Base-by-base conservation (phyloP, 179 eudicot species). In the Heliamphora pulchella region DNA sequence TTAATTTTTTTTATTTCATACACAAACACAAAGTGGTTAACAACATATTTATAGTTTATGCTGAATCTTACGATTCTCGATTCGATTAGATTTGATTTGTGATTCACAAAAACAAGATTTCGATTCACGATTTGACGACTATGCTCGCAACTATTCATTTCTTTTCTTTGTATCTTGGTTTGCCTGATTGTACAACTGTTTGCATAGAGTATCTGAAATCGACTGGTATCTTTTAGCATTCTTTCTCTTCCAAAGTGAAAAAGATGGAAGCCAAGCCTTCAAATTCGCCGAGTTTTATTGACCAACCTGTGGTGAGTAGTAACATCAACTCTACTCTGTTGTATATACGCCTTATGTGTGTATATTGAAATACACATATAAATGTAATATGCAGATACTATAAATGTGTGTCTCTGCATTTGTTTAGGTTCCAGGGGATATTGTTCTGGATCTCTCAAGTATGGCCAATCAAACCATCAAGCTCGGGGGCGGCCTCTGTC, bases 401-500 rank as follows among this genome's bases (percentile, higher is more conserved):
- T n/a, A 59, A 65, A 58, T 47, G 10, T 64, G 53, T 71, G 18
- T 48, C 10, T 22, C 3, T 71, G 0, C 55, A 4, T 73, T 78
- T 71, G 79, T 82, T 81, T 78, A 90, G 91, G 84, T 90, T 80
- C 93, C 93, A 17, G 93, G 93, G 18, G 93, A 90, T 86, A 84
- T 90, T 11, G 89, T 88, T n/a, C 66, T 90, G 74, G 91, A 90
- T 79, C 91, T 90, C 68, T 87, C 91, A 22, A 83, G 70, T 8
- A 82, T 88, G 87, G 65, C 84, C 18, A 86, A 87, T 75, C 91
- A 88, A 77, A 90, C 93, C 54, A 85, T 90, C 63, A 90, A 88
- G 88, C 89, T 90, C 6, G 93, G 93, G 14, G 87, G 89, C n/a
- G 93, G 93, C 79, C 85, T 90, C 53, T 88, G 87, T 71, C 93